These are phyloP conservation scores for Aspergillus sp. DNA, from an alignment of 2,329 filamentous ascomycete species.

Conservation along the genomic window DNA sequence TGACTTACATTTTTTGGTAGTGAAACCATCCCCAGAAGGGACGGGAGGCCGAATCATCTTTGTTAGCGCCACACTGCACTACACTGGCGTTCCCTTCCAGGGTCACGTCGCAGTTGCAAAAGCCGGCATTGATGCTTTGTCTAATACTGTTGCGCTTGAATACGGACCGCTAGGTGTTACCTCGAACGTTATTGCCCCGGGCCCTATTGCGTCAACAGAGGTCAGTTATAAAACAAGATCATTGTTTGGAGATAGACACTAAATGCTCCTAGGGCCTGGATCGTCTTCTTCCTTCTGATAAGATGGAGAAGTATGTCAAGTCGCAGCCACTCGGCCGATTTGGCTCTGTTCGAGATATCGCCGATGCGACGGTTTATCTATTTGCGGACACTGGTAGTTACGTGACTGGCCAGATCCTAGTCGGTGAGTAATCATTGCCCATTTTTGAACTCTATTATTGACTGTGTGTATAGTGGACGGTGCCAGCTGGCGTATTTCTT, in stretches of 20 bases:
- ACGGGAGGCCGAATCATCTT: slow-evolving; percentile 85
- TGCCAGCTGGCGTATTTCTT: slow-evolving; percentile 40
- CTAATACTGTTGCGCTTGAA: slow-evolving; percentile 77
- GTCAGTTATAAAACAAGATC: slow-evolving; percentile 19
- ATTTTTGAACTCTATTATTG: not conserved
- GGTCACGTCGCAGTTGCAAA: slow-evolving; percentile 91
- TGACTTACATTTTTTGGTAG: slow-evolving; percentile 8
- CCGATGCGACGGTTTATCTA: slow-evolving; percentile 86
- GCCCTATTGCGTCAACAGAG: slow-evolving; percentile 82
- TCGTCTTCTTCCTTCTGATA: slow-evolving; percentile 57
- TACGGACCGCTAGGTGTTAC: slow-evolving; percentile 85
- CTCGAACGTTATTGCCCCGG: slow-evolving; percentile 85
- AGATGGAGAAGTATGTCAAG: slow-evolving; percentile 48
- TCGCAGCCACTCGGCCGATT: slow-evolving; percentile 71
- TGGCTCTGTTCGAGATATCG: slow-evolving; percentile 82
- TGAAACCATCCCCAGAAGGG: slow-evolving; percentile 44
- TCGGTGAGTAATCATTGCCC: slow-evolving; percentile 45
- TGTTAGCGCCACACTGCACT: slow-evolving; percentile 88
- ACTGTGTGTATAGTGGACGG: slow-evolving; percentile 36
- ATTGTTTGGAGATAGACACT: not conserved
- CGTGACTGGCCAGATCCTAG: slow-evolving; percentile 78
- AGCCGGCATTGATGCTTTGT: slow-evolving; percentile 83
- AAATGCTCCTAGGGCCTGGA: slow-evolving; percentile 57
- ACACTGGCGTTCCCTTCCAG: slow-evolving; percentile 80
- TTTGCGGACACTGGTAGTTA: slow-evolving; percentile 85